A percentile compares a stretch with the other conserved stretches of the same genome.
Evolutionary conservation across 2,329 filamentous ascomycete genomes (phyloP).

Genomic region (Colletotrichum siamense): DNA sequence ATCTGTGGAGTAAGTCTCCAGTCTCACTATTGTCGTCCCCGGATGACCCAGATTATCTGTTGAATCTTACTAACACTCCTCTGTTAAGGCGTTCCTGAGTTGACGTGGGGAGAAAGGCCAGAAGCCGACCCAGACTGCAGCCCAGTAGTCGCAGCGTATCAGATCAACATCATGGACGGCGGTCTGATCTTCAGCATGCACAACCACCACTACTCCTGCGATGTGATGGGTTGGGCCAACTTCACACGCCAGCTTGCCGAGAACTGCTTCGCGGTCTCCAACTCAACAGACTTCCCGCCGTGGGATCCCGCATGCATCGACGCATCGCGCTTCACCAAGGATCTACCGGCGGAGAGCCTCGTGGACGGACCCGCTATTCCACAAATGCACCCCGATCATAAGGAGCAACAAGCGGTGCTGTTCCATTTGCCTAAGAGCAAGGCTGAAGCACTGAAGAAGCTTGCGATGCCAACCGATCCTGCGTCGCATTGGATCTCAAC

Average conservation of each 20-base stretch:
- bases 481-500: slow-evolving; percentile 47
- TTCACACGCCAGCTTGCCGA: slow-evolving; percentile 46
- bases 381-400: slow-evolving; percentile 33
- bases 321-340: slow-evolving; percentile 35
- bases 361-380: slow-evolving; percentile 34
- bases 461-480: slow-evolving; percentile 29
- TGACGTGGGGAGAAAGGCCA: slow-evolving; percentile 32
- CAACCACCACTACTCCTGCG: slow-evolving; percentile 46
- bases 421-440: background rate
- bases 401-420: background rate
- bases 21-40: background rate
- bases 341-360: slow-evolving; percentile 29
- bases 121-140: slow-evolving; percentile 38
- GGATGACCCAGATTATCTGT: background rate
- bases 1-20: background rate
- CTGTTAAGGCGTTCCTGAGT: background rate
- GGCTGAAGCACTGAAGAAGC: background rate
- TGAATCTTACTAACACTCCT: background rate
- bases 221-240: slow-evolving; percentile 46
- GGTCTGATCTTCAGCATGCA: slow-evolving; percentile 46
- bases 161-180: slow-evolving; percentile 44
- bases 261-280: slow-evolving; percentile 40
- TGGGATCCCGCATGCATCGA: slow-evolving; percentile 42
- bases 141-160: slow-evolving; percentile 40
- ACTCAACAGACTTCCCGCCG: slow-evolving; percentile 31